Conservation (phyloP, 2,329 filamentous ascomycete species). For the Aspergillus quadricinctus region DNA sequence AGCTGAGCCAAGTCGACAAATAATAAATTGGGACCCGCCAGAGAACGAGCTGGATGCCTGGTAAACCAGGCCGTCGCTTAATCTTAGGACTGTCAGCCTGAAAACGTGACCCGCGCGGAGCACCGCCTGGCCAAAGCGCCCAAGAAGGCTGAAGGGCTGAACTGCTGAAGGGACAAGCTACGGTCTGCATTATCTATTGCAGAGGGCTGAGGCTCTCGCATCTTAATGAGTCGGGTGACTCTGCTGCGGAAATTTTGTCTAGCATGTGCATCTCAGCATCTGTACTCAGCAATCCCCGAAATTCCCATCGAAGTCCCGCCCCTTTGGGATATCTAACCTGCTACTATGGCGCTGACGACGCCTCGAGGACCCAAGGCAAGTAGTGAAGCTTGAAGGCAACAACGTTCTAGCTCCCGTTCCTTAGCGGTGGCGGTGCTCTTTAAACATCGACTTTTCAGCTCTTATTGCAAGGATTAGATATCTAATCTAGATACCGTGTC, state of each 20-base stretch:
- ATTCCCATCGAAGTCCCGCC: background rate
- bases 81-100: background rate
- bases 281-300: background rate
- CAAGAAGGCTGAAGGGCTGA: background rate
- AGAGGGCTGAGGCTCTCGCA: background rate
- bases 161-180: background rate
- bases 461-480: background rate
- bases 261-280: background rate
- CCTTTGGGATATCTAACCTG: background rate
- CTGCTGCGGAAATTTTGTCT: background rate
- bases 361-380: constrained; percentile 5
- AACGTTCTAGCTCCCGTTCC: background rate
- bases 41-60: constrained; percentile 14
- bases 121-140: background rate
- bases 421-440: background rate
- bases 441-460: background rate
- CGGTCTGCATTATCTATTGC: background rate
- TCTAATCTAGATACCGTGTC: background rate
- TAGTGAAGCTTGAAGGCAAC: constrained; percentile 6
- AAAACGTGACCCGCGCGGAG: constrained; percentile 16
- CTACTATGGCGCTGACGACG: background rate
- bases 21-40: constrained; percentile 11
- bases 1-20: constrained; percentile 10
- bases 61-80: constrained; percentile 17
- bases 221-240: background rate